Evolutionary conservation across 1,139 yeast species (phyloP).

Genomic region (Candida buenavistaensis): DNA sequence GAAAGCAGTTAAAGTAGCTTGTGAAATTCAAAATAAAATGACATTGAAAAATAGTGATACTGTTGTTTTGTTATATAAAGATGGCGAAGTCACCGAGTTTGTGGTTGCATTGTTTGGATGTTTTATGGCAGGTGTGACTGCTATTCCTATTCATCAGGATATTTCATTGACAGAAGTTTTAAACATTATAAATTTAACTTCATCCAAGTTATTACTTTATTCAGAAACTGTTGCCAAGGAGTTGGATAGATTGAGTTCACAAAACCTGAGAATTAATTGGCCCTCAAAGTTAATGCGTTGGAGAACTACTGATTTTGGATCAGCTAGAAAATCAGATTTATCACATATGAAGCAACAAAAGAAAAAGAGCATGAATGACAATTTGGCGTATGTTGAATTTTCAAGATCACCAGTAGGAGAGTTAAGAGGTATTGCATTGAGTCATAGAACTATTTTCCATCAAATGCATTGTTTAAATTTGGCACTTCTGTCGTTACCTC

Average conservation of each 20-base stretch:
- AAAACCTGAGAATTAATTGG: conserved; percentile 37
- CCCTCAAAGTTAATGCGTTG: conserved; percentile 58
- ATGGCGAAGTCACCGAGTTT: conserved; percentile 82
- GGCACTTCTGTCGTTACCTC: conserved; percentile 66
- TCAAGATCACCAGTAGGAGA: conserved; percentile 91
- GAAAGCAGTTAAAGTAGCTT: conserved; percentile 85
- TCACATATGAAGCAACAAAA: conserved; percentile 23
- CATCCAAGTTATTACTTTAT: conserved; percentile 74
- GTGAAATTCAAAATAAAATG: conserved; percentile 72
- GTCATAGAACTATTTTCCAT: conserved; percentile 83
- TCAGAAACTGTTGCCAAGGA: conserved; percentile 77
- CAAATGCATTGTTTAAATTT: conserved; percentile 80
- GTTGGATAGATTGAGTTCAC: conserved; percentile 57
- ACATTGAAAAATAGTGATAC: conserved; percentile 78
- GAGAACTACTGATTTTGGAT: conserved; percentile 88
- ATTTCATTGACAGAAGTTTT: conserved; percentile 65
- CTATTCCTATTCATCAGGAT: conserved; percentile 86
- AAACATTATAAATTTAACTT: conserved; percentile 71
- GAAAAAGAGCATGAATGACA: conserved; percentile 39
- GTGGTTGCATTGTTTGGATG: conserved; percentile 87
- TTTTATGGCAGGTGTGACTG: conserved; percentile 90
- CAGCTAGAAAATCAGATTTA: conserved; percentile 49
- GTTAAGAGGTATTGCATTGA: conserved; percentile 87
- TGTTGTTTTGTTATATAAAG: conserved; percentile 80
- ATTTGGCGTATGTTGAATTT: conserved; percentile 91